Evolutionary conservation across 345 rosid genomes (phyloP).

Genomic region (Heritiera littoralis): DNA sequence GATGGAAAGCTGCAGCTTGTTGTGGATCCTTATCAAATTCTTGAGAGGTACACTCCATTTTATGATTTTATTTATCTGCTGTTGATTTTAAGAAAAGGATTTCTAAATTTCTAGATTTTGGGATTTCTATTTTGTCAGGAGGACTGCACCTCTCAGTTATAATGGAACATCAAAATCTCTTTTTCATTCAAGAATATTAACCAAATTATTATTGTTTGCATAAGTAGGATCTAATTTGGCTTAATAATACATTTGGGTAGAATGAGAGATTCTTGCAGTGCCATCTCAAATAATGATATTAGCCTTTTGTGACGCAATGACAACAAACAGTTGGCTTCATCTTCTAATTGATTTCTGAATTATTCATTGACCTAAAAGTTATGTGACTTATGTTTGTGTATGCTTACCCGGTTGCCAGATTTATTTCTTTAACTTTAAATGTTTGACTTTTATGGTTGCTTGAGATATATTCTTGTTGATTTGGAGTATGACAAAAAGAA

Average conservation of each 20-base stretch:
- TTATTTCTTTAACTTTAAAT: neutral
- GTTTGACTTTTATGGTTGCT: neutral
- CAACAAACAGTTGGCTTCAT: neutral
- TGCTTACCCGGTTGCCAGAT: neutral
- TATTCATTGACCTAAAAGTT: neutral
- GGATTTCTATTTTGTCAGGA: neutral
- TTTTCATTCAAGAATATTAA: neutral
- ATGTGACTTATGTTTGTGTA: neutral
- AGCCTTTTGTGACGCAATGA: neutral
- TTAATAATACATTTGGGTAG: neutral
- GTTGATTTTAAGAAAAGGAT: neutral
- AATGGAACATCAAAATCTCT: neutral
- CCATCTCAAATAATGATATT: neutral
- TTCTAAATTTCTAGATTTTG: neutral
- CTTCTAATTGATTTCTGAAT: neutral
- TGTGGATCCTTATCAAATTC: constrained; percentile 84
- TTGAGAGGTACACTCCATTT: constrained; percentile 60
- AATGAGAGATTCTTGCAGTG: neutral
- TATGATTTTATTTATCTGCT: neutral
- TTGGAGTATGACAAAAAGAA: constrained; percentile 1
- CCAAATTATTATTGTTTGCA: neutral
- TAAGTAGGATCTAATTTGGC: neutral
- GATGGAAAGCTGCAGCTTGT: constrained; percentile 92
- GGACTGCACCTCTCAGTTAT: neutral
- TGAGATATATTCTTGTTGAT: neutral